Base-by-base conservation (phyloP, 2,329 filamentous ascomycete species). In the Beauveria scarabaeidicola region DNA sequence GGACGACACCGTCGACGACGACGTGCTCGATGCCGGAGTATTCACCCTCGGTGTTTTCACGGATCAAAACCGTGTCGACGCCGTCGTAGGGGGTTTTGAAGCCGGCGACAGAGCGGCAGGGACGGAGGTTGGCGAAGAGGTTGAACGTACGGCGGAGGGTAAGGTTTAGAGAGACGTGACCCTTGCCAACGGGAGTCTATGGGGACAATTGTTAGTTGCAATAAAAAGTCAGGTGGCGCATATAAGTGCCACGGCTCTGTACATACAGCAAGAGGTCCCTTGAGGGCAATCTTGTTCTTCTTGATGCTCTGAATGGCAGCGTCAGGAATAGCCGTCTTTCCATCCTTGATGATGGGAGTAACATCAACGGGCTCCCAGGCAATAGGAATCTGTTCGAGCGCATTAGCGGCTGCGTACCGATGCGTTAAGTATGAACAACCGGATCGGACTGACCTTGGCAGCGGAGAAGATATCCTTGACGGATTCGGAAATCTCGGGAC, bases 21-120 rank as follows among this genome's bases (percentile, higher is more conserved):
- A 97, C 86, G 80, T 99, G 94, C 84, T 99, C 94, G 70, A 99
- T 97, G 64, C 94, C 94, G 46, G 91, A 96, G 86, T 99, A 99
- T 83, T 97, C 94, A 76, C 94, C 94, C 85, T 97, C 94, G 68
- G 94, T 97, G 84, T 99, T 99, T 82, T 99, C 94, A 77, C 94
- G 90, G 79, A 99, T 97, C 73, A 99, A 82, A 71, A 97, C 91
- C 43, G 92, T 97, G 79, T 99, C 89, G 73, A 99, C 94, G 70
- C 89, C 85, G 75, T 97, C 93, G 81, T 97, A 97, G 64, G 93
- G 91, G 58, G 94, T 99, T 87, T 97, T 96, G 88, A 88, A 99
- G 71, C 94, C 94, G 66, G 89, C 90, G 68, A 99, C 91, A 65
- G 91, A 97, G 73, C 91, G 90, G 86, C 95, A 99, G 64, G 95